Evolutionary conservation across 148 eudicot genomes (phyloP).

Genomic region (Vaccinium myrtillus): DNA sequence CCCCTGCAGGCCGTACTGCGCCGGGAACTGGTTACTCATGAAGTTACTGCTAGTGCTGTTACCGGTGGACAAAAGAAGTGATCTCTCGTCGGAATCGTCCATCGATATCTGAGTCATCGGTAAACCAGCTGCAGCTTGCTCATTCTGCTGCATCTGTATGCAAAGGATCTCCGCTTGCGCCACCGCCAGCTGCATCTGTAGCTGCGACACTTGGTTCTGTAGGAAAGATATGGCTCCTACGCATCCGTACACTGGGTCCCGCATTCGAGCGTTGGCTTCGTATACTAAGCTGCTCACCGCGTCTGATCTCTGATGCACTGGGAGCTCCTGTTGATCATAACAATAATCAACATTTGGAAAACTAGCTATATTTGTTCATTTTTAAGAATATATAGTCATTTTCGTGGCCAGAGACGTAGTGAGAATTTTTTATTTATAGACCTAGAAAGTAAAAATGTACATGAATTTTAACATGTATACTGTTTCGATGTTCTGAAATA

Average conservation of each 20-base stretch:
- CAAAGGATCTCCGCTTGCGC: constrained; percentile 80
- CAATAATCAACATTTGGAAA: background rate
- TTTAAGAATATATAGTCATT: too few relatives aligned
- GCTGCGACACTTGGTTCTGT: constrained; percentile 75
- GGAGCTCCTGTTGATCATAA: constrained; percentile 54
- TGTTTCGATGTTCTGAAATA: background rate
- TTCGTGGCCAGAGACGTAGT: too few relatives aligned
- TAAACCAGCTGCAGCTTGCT: constrained; percentile 14
- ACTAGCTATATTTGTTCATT: background rate
- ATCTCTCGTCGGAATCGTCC: constrained; percentile 30
- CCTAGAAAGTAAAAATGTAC: background rate
- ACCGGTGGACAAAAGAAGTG: constrained; percentile 29
- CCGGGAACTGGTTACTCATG: constrained; percentile 34
- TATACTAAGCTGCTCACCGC: constrained; percentile 89
- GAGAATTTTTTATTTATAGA: too few relatives aligned
- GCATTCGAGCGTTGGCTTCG: constrained; percentile 76
- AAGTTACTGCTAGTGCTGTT: constrained; percentile 18
- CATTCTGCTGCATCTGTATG: constrained; percentile 70
- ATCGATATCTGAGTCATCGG: background rate
- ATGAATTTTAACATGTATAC: background rate
- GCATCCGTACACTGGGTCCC: constrained; percentile 91
- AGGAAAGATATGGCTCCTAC: constrained; percentile 83
- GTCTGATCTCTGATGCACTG: constrained; percentile 65
- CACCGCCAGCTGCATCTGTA: constrained; percentile 81
- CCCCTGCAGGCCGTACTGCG: constrained; percentile 30